phyloP scores from a whole-genome alignment of 1,284 basidiomycete genomes.

The Leccinum fuscescens region DNA sequence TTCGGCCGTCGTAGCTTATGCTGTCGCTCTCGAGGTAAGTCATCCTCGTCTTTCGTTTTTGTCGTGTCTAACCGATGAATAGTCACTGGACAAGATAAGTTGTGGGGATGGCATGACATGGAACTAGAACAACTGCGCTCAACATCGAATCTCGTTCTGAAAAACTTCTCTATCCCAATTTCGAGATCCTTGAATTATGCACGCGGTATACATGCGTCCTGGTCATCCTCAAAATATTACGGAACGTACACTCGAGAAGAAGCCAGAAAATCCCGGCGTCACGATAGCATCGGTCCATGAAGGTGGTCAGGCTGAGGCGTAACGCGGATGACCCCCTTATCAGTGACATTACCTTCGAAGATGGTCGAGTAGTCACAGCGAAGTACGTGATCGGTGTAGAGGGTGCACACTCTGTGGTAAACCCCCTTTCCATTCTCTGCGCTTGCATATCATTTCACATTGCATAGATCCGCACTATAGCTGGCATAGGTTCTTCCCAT shows the following conservation, averaged over 20 bases:
- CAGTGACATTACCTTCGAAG: too few relatives aligned
- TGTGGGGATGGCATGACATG: constrained; percentile 41
- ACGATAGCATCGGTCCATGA: constrained; percentile 24
- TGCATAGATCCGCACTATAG: constrained; percentile 18
- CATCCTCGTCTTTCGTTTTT: background rate
- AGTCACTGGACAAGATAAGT: constrained; percentile 48
- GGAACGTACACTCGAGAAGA: constrained; percentile 42
- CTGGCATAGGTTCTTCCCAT: constrained; percentile 17
- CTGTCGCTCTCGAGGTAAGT: constrained; percentile 42
- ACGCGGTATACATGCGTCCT: constrained; percentile 47
- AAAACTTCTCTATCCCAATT: constrained; percentile 26
- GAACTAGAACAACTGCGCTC: constrained; percentile 33
- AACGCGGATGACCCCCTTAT: too few relatives aligned
- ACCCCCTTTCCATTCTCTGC: constrained; percentile 11
- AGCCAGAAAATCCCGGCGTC: constrained; percentile 30
- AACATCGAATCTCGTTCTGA: constrained; percentile 34
- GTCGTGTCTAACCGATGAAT: background rate
- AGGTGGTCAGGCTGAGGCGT: too few relatives aligned
- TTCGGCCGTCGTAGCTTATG: constrained; percentile 43
- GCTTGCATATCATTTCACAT: background rate
- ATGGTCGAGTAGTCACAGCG: constrained; percentile 35
- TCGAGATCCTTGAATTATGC: constrained; percentile 33
- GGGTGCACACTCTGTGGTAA: constrained; percentile 45
- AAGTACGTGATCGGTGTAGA: constrained; percentile 38
- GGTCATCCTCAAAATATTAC: constrained; percentile 47